phyloP scores from a whole-genome alignment of 495 filamentous ascomycete genomes.

The Aspergillus avenaceus region DNA sequence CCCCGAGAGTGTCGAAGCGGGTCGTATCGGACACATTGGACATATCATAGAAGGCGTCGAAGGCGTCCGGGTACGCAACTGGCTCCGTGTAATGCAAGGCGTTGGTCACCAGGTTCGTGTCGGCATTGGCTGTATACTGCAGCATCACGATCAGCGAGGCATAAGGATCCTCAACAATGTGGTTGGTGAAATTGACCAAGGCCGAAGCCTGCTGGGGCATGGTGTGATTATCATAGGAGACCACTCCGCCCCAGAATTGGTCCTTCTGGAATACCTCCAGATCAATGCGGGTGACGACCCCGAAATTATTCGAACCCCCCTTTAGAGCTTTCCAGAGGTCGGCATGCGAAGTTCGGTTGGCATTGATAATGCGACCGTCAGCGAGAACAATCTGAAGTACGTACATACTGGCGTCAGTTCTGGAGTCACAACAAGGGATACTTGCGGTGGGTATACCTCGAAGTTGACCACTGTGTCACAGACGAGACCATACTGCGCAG shows the following conservation, averaged over 20 bases:
- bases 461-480: slow-evolving; percentile 46
- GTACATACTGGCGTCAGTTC: neutral
- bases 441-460: no score
- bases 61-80: neutral
- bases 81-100: neutral
- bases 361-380: slow-evolving; percentile 43
- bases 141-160: neutral
- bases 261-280: slow-evolving; percentile 25
- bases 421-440: no score
- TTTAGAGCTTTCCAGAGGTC: slow-evolving; percentile 53
- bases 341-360: slow-evolving; percentile 31
- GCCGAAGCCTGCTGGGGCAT: slow-evolving; percentile 1
- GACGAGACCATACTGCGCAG: slow-evolving; percentile 36
- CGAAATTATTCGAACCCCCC: slow-evolving; percentile 52
- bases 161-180: slow-evolving; percentile 6
- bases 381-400: slow-evolving; percentile 41
- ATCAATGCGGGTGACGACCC: slow-evolving; percentile 53
- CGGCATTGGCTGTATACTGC: neutral
- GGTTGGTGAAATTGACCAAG: slow-evolving; percentile 1
- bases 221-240: slow-evolving; percentile 8
- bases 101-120: neutral
- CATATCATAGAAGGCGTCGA: neutral
- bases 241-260: slow-evolving; percentile 35
- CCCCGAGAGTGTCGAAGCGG: no score
- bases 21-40: no score